phyloP scores from a whole-genome alignment of 2,329 filamentous ascomycete species.

The Keithomyces neogunnii region DNA sequence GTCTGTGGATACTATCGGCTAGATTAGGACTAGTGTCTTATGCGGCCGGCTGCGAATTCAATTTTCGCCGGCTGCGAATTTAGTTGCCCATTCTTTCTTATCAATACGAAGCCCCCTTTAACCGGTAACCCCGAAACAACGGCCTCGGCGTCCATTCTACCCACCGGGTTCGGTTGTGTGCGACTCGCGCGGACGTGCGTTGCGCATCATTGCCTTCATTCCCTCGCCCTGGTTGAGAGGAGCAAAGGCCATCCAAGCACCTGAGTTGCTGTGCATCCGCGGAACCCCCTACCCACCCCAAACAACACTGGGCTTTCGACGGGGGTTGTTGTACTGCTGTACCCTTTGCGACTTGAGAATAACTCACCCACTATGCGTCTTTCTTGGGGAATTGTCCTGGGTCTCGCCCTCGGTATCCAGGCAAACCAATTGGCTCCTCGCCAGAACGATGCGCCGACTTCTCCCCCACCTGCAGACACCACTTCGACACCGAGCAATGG shows the following conservation, averaged over 20 bases:
- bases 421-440: constrained; percentile 5
- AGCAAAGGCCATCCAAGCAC: neutral
- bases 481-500: neutral
- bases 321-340: neutral
- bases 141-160: neutral
- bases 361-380: constrained; percentile 14
- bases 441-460: neutral
- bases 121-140: neutral
- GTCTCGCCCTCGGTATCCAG: constrained; percentile 13
- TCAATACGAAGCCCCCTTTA: neutral
- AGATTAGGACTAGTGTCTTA: too few species aligned
- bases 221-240: neutral
- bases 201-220: neutral
- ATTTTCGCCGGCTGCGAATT: too few species aligned
- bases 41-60: too few species aligned
- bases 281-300: too few species aligned
- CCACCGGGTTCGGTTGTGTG: neutral
- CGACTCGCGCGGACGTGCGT: neutral
- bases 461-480: neutral
- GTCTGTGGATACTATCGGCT: too few species aligned
- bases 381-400: constrained; percentile 14
- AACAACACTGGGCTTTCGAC: neutral
- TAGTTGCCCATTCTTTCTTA: too few species aligned
- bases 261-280: neutral
- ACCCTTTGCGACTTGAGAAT: neutral